phyloP scores from a whole-genome alignment of 495 filamentous ascomycete genomes.

The Neurospora africana region DNA sequence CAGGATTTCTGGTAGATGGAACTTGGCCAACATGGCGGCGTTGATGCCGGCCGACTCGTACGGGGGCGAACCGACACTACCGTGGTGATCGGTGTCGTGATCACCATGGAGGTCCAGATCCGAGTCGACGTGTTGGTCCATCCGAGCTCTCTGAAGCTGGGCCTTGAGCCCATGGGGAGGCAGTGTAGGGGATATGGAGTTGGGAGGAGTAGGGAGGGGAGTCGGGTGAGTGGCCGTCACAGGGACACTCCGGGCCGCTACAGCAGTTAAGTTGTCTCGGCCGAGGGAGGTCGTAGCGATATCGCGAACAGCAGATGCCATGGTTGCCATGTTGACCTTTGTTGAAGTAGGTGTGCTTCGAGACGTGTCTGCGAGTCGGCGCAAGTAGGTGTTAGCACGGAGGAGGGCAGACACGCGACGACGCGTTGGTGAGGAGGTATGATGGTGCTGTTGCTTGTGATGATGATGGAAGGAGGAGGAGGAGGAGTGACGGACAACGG shows the following conservation, averaged over 20 bases:
- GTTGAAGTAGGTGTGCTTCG: slow-evolving; percentile 32
- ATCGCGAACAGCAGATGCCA: slow-evolving; percentile 54
- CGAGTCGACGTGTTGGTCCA: slow-evolving; percentile 61
- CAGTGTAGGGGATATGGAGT: slow-evolving; percentile 87
- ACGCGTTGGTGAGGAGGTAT: slow-evolving; percentile 6
- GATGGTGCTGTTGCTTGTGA: slow-evolving; percentile 2
- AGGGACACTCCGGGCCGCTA: slow-evolving; percentile 48
- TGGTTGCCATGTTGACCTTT: slow-evolving; percentile 47
- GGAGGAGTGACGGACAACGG: background rate
- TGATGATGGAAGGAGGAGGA: background rate
- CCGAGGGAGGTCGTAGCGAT: slow-evolving; percentile 51
- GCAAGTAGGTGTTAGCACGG: slow-evolving; percentile 17
- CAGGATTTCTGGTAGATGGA: slow-evolving; percentile 85
- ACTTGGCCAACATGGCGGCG: slow-evolving; percentile 73
- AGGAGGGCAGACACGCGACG: slow-evolving; percentile 11
- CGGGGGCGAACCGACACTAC: slow-evolving; percentile 35
- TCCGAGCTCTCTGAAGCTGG: slow-evolving; percentile 47
- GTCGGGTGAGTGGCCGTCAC: slow-evolving; percentile 49
- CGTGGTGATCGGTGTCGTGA: slow-evolving; percentile 45
- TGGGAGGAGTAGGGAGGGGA: slow-evolving; percentile 83
- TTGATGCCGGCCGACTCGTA: slow-evolving; percentile 79
- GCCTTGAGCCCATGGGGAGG: slow-evolving; percentile 67
- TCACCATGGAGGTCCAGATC: slow-evolving; percentile 78
- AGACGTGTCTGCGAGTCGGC: slow-evolving; percentile 29
- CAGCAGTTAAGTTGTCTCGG: slow-evolving; percentile 52